Evolutionary conservation across 768 basidiomycete species (phyloP).

Genomic region (Gymnopilus junonius): DNA sequence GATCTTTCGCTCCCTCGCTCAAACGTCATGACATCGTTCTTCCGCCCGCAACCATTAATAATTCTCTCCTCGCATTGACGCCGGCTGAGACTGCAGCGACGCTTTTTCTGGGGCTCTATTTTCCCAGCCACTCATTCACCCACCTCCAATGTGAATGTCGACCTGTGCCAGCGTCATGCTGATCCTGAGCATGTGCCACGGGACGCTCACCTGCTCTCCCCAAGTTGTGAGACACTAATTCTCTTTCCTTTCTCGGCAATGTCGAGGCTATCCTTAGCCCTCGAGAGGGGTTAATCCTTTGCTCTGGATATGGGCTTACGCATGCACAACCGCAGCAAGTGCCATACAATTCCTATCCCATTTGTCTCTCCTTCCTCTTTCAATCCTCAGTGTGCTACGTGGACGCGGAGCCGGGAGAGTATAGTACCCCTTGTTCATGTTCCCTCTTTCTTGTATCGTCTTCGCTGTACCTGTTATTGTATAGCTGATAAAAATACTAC

Average conservation of each 20-base stretch:
- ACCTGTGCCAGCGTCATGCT: neutral
- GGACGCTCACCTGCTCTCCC: neutral
- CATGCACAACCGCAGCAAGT: neutral
- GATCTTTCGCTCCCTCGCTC: neutral
- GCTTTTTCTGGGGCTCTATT: neutral
- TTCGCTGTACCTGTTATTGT: neutral
- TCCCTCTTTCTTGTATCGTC: neutral
- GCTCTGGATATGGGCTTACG: neutral
- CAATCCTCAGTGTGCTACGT: neutral
- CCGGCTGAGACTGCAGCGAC: neutral
- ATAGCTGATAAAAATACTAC: neutral
- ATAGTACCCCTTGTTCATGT: neutral
- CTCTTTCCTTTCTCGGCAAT: neutral
- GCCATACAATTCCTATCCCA: neutral
- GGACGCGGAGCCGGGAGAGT: neutral
- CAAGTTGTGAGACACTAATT: neutral
- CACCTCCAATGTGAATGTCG: neutral
- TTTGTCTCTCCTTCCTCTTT: neutral
- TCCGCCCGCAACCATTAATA: neutral
- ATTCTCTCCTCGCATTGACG: neutral
- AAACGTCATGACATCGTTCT: neutral
- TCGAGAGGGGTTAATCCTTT: neutral
- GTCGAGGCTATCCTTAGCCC: neutral
- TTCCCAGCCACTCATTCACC: constrained; percentile 6
- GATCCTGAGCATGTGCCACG: neutral